Conservation (phyloP, 805 yeast genomes). For the Candida tammaniensis region DNA sequence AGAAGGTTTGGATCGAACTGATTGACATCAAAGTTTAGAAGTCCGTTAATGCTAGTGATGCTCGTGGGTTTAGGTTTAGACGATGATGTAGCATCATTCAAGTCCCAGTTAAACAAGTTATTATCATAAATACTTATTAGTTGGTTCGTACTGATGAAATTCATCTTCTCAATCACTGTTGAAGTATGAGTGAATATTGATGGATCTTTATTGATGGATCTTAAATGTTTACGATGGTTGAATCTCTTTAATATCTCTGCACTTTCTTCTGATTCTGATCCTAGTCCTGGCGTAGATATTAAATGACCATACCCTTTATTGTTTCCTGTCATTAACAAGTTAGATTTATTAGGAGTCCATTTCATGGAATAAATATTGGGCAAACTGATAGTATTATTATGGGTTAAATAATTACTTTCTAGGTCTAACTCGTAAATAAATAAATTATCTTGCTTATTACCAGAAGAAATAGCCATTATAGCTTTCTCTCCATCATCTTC, state of each 20-base stretch:
- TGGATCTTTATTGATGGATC: conserved; percentile 24
- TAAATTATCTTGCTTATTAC: conserved; percentile 42
- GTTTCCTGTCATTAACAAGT: conserved; percentile 67
- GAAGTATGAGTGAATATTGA: conserved; percentile 16
- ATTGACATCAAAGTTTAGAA: conserved; percentile 50
- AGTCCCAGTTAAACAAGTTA: conserved; percentile 75
- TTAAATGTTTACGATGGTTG: conserved; percentile 70
- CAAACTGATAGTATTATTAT: conserved; percentile 55
- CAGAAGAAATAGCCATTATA: conserved; percentile 53
- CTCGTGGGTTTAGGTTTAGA: conserved; percentile 48
- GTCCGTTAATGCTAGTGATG: conserved; percentile 50
- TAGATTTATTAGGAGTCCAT: conserved; percentile 47
- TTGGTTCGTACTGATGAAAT: conserved; percentile 33
- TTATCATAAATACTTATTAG: conserved; percentile 65
- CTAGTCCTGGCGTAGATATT: conserved; percentile 57
- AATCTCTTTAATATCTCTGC: conserved; percentile 79
- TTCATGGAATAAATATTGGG: conserved; percentile 53
- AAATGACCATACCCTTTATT: conserved; percentile 71
- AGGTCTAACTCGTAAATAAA: conserved; percentile 49
- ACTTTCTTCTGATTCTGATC: conserved; percentile 31
- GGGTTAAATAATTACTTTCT: conserved; percentile 43
- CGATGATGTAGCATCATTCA: conserved; percentile 37
- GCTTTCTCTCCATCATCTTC: conserved; percentile 19
- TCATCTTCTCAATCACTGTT: conserved; percentile 26
- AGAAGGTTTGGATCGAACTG: conserved; percentile 47